A percentile compares a stretch with the other conserved stretches of the same genome.
These are phyloP conservation scores for Geotrichum aggregatum DNA, from an alignment of 1,139 yeast genomes.

Conservation along the genomic window DNA sequence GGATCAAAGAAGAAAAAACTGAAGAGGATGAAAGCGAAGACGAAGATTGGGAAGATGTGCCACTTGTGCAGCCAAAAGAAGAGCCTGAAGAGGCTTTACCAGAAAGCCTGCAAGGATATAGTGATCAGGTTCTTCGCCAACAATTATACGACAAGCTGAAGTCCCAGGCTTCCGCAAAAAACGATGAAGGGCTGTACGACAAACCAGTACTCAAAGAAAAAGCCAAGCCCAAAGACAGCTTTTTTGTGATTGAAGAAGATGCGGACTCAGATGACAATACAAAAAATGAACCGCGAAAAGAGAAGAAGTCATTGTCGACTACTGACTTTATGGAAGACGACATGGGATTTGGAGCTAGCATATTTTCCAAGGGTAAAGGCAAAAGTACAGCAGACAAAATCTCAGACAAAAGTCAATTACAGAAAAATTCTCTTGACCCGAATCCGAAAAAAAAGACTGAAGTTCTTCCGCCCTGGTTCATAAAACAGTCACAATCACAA, in stretches of 20 bases:
- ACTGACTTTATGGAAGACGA: slow-evolving; percentile 3
- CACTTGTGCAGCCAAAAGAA: slow-evolving; percentile 26
- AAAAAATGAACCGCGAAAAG: too few species aligned
- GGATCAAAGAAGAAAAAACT: slow-evolving; percentile 9
- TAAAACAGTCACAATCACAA: slow-evolving; percentile 1
- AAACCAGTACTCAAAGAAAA: background rate
- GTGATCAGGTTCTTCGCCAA: slow-evolving; percentile 30
- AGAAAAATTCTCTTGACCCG: background rate
- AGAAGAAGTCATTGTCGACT: too few species aligned
- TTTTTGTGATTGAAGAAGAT: slow-evolving; percentile 16
- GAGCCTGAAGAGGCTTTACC: slow-evolving; percentile 24
- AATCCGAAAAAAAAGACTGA: slow-evolving; percentile 3
- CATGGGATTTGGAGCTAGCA: slow-evolving; percentile 11
- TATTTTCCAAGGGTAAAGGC: slow-evolving; percentile 9
- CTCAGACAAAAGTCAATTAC: background rate
- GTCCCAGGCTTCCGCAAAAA: slow-evolving; percentile 13
- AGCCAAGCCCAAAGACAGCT: slow-evolving; percentile 6
- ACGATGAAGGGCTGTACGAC: slow-evolving; percentile 1
- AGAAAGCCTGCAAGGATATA: slow-evolving; percentile 30
- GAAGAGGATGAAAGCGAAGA: slow-evolving; percentile 38
- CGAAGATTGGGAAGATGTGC: slow-evolving; percentile 62
- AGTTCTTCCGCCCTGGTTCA: slow-evolving; percentile 14
- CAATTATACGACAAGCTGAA: slow-evolving; percentile 27
- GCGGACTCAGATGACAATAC: background rate
- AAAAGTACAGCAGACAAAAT: background rate